Percentiles rank a stretch among this genome's conserved stretches.
Evolutionary conservation across 805 yeast genomes (phyloP).

Genomic region (Cyberlindnera meyerae): DNA sequence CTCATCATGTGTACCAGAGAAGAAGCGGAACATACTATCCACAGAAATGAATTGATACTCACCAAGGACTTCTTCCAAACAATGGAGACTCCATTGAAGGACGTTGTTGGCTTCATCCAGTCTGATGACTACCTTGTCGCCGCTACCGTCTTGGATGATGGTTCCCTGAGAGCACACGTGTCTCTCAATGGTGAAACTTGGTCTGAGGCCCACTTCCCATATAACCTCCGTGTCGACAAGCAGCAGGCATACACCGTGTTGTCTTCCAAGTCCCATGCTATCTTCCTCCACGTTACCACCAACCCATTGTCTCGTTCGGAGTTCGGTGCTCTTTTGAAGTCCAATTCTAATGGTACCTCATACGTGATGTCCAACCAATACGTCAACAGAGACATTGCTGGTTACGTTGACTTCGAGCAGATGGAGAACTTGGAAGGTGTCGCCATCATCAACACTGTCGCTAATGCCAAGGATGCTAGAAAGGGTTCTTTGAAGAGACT

Average conservation of each 20-base stretch:
- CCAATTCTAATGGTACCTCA: conserved; percentile 87
- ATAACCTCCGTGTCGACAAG: conserved; percentile 48
- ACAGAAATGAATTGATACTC: conserved; percentile 29
- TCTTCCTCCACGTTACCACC: conserved; percentile 82
- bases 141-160: conserved; percentile 51
- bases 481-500: conserved; percentile 49
- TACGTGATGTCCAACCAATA: conserved; percentile 62
- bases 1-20: conserved; percentile 61
- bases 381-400: conserved; percentile 69
- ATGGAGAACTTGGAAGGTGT: conserved; percentile 83
- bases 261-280: conserved; percentile 63
- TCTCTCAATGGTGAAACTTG: conserved; percentile 73
- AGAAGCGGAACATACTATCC: conserved; percentile 29
- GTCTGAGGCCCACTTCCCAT: conserved; percentile 80
- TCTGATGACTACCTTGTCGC: conserved; percentile 69
- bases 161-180: conserved; percentile 60
- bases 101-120: conserved; percentile 68
- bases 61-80: conserved; percentile 22
- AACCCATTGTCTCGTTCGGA: conserved; percentile 45
- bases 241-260: conserved; percentile 77
- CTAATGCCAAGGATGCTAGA: conserved; percentile 43
- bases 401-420: conserved; percentile 87
- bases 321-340: conserved; percentile 76
- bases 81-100: conserved; percentile 41
- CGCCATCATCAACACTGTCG: conserved; percentile 64